These are phyloP conservation scores for Maudiozyma barnettii DNA, from an alignment of 805 yeast genomes.

Conservation along the genomic window DNA sequence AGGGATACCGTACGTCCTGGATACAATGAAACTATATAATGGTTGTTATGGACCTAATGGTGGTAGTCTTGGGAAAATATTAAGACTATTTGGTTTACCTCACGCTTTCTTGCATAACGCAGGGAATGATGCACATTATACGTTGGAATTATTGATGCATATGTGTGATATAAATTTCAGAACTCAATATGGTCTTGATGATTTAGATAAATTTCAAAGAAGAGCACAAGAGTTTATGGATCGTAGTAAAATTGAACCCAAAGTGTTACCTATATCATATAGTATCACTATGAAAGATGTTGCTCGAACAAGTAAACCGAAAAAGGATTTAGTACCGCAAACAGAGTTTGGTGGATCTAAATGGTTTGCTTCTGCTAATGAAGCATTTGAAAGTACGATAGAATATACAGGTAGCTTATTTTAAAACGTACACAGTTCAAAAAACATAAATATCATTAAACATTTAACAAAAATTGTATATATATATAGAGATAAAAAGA, in stretches of 20 bases:
- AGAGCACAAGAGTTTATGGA: slow-evolving; percentile 14
- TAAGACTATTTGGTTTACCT: slow-evolving; percentile 42
- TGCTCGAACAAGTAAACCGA: not conserved
- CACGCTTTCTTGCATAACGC: slow-evolving; percentile 59
- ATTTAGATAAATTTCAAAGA: slow-evolving; percentile 10
- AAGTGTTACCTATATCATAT: slow-evolving; percentile 24
- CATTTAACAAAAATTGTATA: too few relatives aligned
- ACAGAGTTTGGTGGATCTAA: slow-evolving; percentile 27
- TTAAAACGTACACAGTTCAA: too few relatives aligned
- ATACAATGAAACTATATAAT: slow-evolving; percentile 41
- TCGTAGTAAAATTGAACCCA: slow-evolving; percentile 18
- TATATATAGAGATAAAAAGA: not conserved
- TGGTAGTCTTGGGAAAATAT: slow-evolving; percentile 37
- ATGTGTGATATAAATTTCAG: slow-evolving; percentile 37
- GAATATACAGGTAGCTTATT: not conserved
- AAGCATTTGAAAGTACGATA: slow-evolving; percentile 16
- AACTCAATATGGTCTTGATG: slow-evolving; percentile 18
- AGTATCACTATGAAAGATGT: slow-evolving; percentile 10
- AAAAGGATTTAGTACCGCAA: slow-evolving; percentile 19
- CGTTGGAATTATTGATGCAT: slow-evolving; percentile 42
- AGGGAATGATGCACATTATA: slow-evolving; percentile 61
- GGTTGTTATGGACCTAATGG: slow-evolving; percentile 35
- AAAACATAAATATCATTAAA: too few relatives aligned
- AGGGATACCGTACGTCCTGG: slow-evolving; percentile 25
- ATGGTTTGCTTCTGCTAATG: slow-evolving; percentile 16